These are phyloP conservation scores for Didymella sp. DNA, from an alignment of 2,329 filamentous ascomycete species.

Conservation along the genomic window DNA sequence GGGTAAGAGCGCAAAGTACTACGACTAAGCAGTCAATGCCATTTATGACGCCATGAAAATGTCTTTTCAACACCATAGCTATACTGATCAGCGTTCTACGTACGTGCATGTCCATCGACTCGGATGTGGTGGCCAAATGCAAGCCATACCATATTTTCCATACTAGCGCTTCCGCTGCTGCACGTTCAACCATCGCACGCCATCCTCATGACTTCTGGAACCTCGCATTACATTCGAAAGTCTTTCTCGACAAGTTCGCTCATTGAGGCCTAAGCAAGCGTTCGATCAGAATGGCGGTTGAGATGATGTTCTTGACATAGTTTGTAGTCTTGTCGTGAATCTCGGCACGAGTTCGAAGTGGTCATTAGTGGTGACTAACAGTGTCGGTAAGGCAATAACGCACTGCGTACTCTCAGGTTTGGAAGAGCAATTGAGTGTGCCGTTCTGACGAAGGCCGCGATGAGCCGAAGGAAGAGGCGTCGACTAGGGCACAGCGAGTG, in stretches of 20 bases:
- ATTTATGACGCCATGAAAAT: not conserved
- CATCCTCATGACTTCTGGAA: not conserved
- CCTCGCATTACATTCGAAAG: not conserved
- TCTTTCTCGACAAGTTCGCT: not conserved
- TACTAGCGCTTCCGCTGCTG: not conserved
- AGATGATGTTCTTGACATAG: not conserved
- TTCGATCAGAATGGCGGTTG: not conserved
- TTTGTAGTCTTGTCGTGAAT: not conserved
- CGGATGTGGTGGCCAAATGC: not conserved
- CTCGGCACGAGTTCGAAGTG: not conserved
- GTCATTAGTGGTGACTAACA: not conserved
- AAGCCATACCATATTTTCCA: not conserved
- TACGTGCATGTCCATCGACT: not conserved
- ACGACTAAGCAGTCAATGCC: conserved; percentile 12
- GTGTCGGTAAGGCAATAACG: not conserved
- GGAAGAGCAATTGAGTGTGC: not conserved
- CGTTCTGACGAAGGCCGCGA: not conserved
- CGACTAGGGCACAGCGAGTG: not conserved
- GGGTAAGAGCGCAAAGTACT: conserved; percentile 24
- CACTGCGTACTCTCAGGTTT: not conserved
- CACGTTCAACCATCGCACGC: not conserved
- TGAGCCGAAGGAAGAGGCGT: not conserved
- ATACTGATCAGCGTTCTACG: not conserved
- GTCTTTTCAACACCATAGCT: no score
- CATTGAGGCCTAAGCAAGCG: not conserved